Conservation (phyloP, 495 filamentous ascomycete genomes). For the Jackrogersella minutella region DNA sequence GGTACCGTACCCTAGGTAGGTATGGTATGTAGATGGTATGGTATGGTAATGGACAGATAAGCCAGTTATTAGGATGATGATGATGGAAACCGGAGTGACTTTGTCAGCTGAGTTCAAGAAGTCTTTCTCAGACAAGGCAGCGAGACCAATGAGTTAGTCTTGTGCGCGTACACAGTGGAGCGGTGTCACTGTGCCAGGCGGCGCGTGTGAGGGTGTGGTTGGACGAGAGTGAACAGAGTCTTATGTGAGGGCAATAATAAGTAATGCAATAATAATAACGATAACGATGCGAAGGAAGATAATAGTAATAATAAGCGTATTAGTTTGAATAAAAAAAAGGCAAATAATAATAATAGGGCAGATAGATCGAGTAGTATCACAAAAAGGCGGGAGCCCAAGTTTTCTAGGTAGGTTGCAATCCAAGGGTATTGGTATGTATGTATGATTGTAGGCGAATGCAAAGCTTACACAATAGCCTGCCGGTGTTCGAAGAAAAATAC, state of each 20-base stretch:
- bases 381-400: not conserved
- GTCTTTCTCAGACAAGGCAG: conserved; percentile 36
- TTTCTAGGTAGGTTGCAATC: conserved; percentile 22
- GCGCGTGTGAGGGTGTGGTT: conserved; percentile 42
- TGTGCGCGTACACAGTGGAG: conserved; percentile 40
- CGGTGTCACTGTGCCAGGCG: conserved; percentile 40
- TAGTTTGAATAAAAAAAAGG: not conserved
- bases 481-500: conserved; percentile 18
- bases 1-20: not conserved
- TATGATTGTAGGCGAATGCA: conserved; percentile 11
- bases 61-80: conserved; percentile 18
- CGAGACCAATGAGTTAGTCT: conserved; percentile 39
- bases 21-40: too few relatives aligned
- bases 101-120: conserved; percentile 38
- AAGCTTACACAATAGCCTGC: conserved; percentile 21
- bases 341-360: conserved; percentile 18
- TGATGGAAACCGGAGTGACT: conserved; percentile 12
- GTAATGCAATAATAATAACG: conserved; percentile 12
- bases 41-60: conserved; percentile 18
- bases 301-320: conserved; percentile 1
- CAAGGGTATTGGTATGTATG: conserved; percentile 7
- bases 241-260: conserved; percentile 36
- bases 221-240: conserved; percentile 17
- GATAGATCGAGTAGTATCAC: conserved; percentile 11
- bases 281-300: conserved; percentile 16